Evolutionary conservation across 2,329 filamentous ascomycete species (phyloP).

Genomic region (Tolypocladium album): DNA sequence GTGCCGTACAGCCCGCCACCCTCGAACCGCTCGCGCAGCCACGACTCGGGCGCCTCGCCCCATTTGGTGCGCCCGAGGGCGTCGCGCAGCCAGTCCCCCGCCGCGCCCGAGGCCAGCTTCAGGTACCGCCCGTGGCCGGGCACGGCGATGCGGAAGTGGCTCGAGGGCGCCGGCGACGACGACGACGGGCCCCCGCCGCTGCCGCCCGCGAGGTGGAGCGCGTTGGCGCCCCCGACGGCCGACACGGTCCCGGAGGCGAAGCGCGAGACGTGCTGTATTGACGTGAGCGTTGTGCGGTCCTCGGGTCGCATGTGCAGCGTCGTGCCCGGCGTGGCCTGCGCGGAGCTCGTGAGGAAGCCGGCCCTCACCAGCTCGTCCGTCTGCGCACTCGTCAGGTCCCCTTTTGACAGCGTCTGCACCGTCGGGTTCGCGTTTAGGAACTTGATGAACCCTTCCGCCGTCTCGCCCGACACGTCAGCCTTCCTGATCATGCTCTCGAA

Average conservation of each 20-base stretch:
- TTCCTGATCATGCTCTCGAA: slow-evolving; percentile 37
- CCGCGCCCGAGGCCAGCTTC: slow-evolving; percentile 46
- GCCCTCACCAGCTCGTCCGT: slow-evolving; percentile 48
- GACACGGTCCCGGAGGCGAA: slow-evolving; percentile 58
- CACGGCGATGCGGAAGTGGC: slow-evolving; percentile 44
- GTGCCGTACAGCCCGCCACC: slow-evolving; percentile 38
- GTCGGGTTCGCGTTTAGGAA: slow-evolving; percentile 42
- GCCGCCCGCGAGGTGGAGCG: slow-evolving; percentile 54
- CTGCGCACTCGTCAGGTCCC: slow-evolving; percentile 31
- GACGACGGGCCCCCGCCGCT: slow-evolving; percentile 25
- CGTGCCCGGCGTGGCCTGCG: slow-evolving; percentile 17
- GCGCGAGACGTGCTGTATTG: slow-evolving; percentile 50
- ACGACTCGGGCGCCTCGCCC: slow-evolving; percentile 50
- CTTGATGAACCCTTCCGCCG: slow-evolving; percentile 39
- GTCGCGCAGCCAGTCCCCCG: slow-evolving; percentile 49
- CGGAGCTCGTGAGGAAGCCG: slow-evolving; percentile 53
- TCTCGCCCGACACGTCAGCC: slow-evolving; percentile 24
- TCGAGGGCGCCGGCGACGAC: slow-evolving; percentile 4
- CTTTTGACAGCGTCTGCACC: slow-evolving; percentile 17
- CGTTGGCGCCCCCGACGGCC: slow-evolving; percentile 58
- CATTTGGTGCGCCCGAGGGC: slow-evolving; percentile 48
- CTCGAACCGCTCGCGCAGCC: slow-evolving; percentile 60
- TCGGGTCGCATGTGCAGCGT: slow-evolving; percentile 38
- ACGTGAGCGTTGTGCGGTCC: slow-evolving; percentile 44
- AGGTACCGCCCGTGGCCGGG: slow-evolving; percentile 58